phyloP scores from a whole-genome alignment of 2,329 filamentous ascomycete genomes.

The Colletotrichum navitas region DNA sequence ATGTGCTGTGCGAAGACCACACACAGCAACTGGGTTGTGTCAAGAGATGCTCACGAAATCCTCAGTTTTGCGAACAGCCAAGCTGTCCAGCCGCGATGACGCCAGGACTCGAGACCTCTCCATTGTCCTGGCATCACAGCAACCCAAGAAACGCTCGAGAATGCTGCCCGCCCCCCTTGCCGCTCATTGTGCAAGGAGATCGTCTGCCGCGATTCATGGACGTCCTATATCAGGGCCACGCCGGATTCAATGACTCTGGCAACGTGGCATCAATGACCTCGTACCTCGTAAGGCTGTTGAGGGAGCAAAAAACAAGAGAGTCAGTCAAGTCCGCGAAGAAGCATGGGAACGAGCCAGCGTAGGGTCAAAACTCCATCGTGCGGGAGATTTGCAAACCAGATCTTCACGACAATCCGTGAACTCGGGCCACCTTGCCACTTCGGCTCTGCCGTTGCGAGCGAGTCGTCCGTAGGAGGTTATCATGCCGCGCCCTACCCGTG shows the following conservation, averaged over 20 bases:
- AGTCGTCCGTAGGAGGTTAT: not conserved
- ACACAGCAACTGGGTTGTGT: not conserved
- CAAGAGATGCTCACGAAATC: not conserved
- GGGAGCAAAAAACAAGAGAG: not conserved
- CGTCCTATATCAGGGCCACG: no score
- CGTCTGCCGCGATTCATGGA: not conserved
- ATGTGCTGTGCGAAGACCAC: not conserved
- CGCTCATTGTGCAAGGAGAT: not conserved
- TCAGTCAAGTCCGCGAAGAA: not conserved
- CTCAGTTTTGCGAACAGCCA: not conserved
- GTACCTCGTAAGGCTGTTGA: not conserved
- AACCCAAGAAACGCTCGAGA: not conserved
- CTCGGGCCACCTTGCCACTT: not conserved
- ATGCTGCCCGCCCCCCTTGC: not conserved
- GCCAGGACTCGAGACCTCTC: not conserved
- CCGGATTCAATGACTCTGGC: not conserved
- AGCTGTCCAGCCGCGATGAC: not conserved
- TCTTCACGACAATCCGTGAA: not conserved
- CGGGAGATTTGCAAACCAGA: not conserved
- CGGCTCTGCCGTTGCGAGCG: not conserved
- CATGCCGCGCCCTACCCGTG: not conserved
- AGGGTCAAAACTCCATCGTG: not conserved
- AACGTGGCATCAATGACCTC: no score
- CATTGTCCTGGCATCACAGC: not conserved
- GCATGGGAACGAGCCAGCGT: not conserved